Percentiles rank a stretch among this genome's conserved stretches.
phyloP scores from a whole-genome alignment of 2,329 filamentous ascomycete species.

The Trichophyton rubrum region DNA sequence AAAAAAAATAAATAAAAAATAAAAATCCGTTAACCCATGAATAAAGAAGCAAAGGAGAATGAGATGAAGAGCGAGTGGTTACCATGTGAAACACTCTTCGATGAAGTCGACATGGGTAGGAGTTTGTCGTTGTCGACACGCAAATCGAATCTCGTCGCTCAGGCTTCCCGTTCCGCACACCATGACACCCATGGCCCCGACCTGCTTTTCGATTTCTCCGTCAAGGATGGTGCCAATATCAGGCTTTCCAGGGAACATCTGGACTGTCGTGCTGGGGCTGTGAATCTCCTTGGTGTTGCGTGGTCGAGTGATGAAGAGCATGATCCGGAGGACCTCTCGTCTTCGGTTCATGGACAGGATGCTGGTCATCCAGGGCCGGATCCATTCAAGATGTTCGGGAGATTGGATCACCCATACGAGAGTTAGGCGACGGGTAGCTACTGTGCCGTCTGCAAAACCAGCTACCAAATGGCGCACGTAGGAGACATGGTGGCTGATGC shows the following conservation, averaged over 20 bases:
- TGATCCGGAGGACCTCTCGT: constrained; percentile 69
- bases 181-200: constrained; percentile 79
- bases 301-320: constrained; percentile 82
- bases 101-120: constrained; percentile 57
- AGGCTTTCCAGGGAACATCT: constrained; percentile 83
- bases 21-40: not conserved
- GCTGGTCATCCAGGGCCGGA: constrained; percentile 68
- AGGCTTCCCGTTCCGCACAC: constrained; percentile 65
- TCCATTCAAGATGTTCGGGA: constrained; percentile 82
- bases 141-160: constrained; percentile 61
- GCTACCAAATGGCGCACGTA: constrained; percentile 68
- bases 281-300: constrained; percentile 70
- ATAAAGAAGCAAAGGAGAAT: not conserved
- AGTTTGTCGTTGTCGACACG: constrained; percentile 51
- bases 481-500: constrained; percentile 89
- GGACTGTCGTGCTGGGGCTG: constrained; percentile 64
- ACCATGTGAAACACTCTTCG: constrained; percentile 58
- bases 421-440: constrained; percentile 68
- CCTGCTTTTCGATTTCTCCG: constrained; percentile 67
- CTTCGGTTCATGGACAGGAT: constrained; percentile 70
- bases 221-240: constrained; percentile 67
- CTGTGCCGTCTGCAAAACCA: constrained; percentile 55
- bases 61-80: constrained; percentile 10
- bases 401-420: constrained; percentile 91
- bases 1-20: too few species aligned